Percentiles rank a stretch among this genome's conserved stretches.
Conservation (phyloP, 352 stramenopile genomes). For the Hyaloperonospora brassicae region DNA sequence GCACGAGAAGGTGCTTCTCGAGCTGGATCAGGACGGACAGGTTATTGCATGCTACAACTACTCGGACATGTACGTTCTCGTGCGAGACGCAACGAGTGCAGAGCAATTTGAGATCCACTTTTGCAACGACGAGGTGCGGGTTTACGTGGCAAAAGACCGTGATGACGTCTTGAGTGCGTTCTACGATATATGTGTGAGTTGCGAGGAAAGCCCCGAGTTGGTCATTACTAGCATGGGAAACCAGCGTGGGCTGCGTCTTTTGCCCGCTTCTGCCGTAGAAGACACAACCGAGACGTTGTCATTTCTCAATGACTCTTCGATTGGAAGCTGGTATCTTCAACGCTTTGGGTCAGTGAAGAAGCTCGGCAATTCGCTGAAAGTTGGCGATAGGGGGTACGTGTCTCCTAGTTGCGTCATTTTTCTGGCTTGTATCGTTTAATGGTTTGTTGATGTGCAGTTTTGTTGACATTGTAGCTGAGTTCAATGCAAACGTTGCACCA, state of each 20-base stretch:
- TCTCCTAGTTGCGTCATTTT: background rate
- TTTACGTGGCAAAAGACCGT: slow-evolving; percentile 59
- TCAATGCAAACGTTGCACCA: slow-evolving; percentile 85
- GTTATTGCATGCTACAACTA: slow-evolving; percentile 62
- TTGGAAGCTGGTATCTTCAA: slow-evolving; percentile 72
- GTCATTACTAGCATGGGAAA: slow-evolving; percentile 66
- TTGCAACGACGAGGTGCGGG: slow-evolving; percentile 43
- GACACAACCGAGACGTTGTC: slow-evolving; percentile 56
- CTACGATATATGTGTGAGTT: slow-evolving; percentile 73
- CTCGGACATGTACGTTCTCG: slow-evolving; percentile 59
- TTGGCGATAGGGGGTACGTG: slow-evolving; percentile 60
- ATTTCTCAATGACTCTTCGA: slow-evolving; percentile 77
- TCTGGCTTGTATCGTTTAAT: slow-evolving; percentile 5
- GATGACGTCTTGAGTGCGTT: slow-evolving; percentile 69
- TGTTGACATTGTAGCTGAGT: slow-evolving; percentile 77
- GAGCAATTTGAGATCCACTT: slow-evolving; percentile 75
- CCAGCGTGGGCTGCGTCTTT: slow-evolving; percentile 54
- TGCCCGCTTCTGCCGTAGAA: slow-evolving; percentile 68
- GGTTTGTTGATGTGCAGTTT: slow-evolving; percentile 35
- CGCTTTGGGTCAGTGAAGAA: slow-evolving; percentile 67
- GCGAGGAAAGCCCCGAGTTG: slow-evolving; percentile 60
- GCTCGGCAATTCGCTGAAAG: slow-evolving; percentile 38
- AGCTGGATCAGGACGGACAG: slow-evolving; percentile 42
- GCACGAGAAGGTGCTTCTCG: slow-evolving; percentile 60
- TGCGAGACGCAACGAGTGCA: slow-evolving; percentile 34